Evolutionary conservation across 495 filamentous ascomycete genomes (phyloP).

Genomic region (Chaetomidium leptoderma): DNA sequence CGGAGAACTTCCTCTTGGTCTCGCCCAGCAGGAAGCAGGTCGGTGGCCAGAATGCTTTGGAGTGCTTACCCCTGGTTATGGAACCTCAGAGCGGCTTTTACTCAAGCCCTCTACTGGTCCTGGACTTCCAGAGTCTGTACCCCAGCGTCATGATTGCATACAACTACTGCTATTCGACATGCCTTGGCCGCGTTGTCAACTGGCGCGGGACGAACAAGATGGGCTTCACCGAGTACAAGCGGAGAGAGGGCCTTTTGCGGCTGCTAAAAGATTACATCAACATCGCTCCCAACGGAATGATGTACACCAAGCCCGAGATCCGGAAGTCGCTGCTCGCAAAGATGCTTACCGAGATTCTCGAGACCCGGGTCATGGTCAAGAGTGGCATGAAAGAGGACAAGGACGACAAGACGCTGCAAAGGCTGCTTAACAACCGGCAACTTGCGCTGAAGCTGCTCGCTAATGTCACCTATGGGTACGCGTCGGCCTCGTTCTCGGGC

Average conservation of each 20-base stretch:
- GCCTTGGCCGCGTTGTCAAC: constrained; percentile 73
- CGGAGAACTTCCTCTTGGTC: constrained; percentile 86
- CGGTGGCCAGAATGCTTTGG: constrained; percentile 87
- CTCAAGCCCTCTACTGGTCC: constrained; percentile 77
- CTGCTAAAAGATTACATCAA: constrained; percentile 84
- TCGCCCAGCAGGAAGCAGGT: constrained; percentile 91
- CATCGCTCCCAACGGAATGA: constrained; percentile 92
- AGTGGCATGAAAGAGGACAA: constrained; percentile 93
- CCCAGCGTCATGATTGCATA: constrained; percentile 99
- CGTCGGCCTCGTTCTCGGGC: constrained; percentile 90
- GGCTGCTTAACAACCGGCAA: constrained; percentile 88
- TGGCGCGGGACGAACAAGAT: constrained; percentile 94
- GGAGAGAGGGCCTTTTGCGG: constrained; percentile 68
- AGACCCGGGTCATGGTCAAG: constrained; percentile 98
- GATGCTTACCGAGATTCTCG: constrained; percentile 94
- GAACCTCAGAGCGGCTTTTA: constrained; percentile 96
- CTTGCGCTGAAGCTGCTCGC: constrained; percentile 94
- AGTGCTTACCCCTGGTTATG: constrained; percentile 95
- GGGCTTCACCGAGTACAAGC: constrained; percentile 81
- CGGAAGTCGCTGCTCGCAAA: constrained; percentile 89
- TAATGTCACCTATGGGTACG: constrained; percentile 98
- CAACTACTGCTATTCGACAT: constrained; percentile 99
- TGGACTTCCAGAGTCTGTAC: constrained; percentile 96
- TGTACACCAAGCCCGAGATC: constrained; percentile 82
- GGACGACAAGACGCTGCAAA: constrained; percentile 80